Base-by-base conservation (phyloP, 2,329 filamentous ascomycete genomes). In the Aspergillus vadensis region DNA sequence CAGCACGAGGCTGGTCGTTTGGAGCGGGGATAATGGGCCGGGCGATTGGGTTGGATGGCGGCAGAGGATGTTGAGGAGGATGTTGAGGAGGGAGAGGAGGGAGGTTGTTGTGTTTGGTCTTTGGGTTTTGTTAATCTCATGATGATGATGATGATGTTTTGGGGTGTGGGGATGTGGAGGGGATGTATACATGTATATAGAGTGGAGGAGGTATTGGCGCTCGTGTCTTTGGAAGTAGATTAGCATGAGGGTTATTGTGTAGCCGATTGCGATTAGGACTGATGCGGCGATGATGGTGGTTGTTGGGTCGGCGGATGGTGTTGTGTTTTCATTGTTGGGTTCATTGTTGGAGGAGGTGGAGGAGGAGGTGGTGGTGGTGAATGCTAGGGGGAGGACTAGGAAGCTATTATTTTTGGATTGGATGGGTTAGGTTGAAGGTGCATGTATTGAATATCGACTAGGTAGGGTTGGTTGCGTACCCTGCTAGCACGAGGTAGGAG, bases 51-150 rank as follows among this genome's bases (percentile, higher is more conserved):
- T 36, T 2, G 76, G 61, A 4, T 66, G 57, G 25, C 70, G 72
- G 47, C 68, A 65, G 49, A 72, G 32, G 49, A 76, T 69, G 56
- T 75, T 74, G 36, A 77, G 63, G 15, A 75, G 41, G 17, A 75
- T 62, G 51, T 77, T 75, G 50, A 76, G 68, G 9, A 75, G 61
- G 5, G 73, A 69, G 47, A 76, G 63, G 5, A 74, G 49, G 56
- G 72, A 76, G 15, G 66, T 70, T 8, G 59, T 59, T 54, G 70
- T 59, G 60, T 61, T 71, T 54, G 68, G 69, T 12, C 66, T 67
- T 44, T 9, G 38, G n/a, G 36, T 65, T 54, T 62, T 60, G n/a
- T n/a, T n/a, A n/a, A n/a, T n/a, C n/a, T n/a, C n/a, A n/a, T n/a
- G n/a, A n/a, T n/a, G n/a, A 30, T 30, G 27, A 12, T 30, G 15